Percentiles rank a stretch among this genome's conserved stretches.
Evolutionary conservation across 2,329 filamentous ascomycete species (phyloP).

Genomic region (Lasiodiplodia citricola): DNA sequence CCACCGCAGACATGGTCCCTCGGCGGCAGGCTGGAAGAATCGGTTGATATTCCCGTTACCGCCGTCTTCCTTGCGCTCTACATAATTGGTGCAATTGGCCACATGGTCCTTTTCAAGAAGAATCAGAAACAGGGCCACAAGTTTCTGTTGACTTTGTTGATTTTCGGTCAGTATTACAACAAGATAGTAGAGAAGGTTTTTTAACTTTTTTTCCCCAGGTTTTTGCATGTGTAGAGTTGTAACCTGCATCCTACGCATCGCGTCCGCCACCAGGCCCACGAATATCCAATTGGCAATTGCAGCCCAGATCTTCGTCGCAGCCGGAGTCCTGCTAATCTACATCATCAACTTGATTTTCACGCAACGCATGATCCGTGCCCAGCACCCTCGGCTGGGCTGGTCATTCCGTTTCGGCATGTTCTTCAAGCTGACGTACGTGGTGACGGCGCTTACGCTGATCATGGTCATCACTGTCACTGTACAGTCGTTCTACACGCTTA

Average conservation of each 20-base stretch:
- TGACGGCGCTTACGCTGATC: conserved; percentile 65
- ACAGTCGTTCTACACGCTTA: conserved; percentile 70
- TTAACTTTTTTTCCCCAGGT: conserved; percentile 32
- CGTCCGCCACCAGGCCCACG: conserved; percentile 37
- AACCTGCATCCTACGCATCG: conserved; percentile 46
- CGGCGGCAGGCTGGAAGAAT: conserved; percentile 45
- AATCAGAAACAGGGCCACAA: conserved; percentile 48
- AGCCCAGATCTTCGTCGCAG: conserved; percentile 72
- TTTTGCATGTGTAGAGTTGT: conserved; percentile 52
- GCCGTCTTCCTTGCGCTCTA: conserved; percentile 51
- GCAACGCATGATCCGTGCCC: conserved; percentile 75
- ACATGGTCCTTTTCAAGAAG: conserved; percentile 50
- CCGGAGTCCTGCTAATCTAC: conserved; percentile 77
- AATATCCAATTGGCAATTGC: conserved; percentile 59
- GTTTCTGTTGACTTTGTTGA: conserved; percentile 46
- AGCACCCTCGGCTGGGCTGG: conserved; percentile 76
- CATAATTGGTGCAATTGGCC: conserved; percentile 43
- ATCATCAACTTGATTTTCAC: conserved; percentile 78
- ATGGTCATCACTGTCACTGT: conserved; percentile 70
- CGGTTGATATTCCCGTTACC: conserved; percentile 48
- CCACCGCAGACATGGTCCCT: conserved; percentile 38
- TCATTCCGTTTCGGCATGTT: conserved; percentile 54
- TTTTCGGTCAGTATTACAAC: conserved; percentile 43
- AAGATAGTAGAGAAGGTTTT: too few species aligned
- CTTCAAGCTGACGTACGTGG: conserved; percentile 65